Conservation (phyloP, 495 filamentous ascomycete species). For the Aspergillus funiculosus region DNA sequence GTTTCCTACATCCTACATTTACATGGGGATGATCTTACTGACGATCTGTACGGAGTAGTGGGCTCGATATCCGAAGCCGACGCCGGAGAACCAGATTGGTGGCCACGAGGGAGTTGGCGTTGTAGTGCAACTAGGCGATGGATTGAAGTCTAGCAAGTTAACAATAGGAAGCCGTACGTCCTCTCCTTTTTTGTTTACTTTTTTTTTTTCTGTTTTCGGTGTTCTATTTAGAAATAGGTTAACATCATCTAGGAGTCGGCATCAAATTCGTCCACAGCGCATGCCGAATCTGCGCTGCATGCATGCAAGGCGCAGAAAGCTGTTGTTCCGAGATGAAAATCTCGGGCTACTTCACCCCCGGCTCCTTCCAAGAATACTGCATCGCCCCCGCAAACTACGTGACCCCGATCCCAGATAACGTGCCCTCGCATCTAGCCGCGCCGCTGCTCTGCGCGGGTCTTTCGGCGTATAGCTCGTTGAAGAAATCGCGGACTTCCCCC, state of each 20-base stretch:
- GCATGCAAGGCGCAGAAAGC: slow-evolving; percentile 50
- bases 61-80: background rate
- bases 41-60: background rate
- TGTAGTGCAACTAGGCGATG: no score
- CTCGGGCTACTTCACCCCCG: slow-evolving; percentile 49
- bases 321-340: slow-evolving; percentile 52
- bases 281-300: slow-evolving; percentile 48
- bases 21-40: background rate
- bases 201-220: no score
- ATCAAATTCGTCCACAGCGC: slow-evolving; percentile 49
- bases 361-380: slow-evolving; percentile 67
- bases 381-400: slow-evolving; percentile 58
- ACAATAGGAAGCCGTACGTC: no score
- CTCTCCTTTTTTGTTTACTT: no score
- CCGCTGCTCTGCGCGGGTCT: slow-evolving; percentile 59
- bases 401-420: slow-evolving; percentile 58
- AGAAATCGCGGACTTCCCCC: slow-evolving; percentile 48
- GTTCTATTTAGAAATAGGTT: no score
- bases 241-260: no score
- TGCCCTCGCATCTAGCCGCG: slow-evolving; percentile 53
- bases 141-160: no score
- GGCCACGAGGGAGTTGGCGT: background rate
- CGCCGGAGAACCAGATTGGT: background rate
- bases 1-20: no score
- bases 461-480: slow-evolving; percentile 51